These are phyloP conservation scores for Ceratobasidium sp. DNA, from an alignment of 1,284 basidiomycete species.

Conservation along the genomic window DNA sequence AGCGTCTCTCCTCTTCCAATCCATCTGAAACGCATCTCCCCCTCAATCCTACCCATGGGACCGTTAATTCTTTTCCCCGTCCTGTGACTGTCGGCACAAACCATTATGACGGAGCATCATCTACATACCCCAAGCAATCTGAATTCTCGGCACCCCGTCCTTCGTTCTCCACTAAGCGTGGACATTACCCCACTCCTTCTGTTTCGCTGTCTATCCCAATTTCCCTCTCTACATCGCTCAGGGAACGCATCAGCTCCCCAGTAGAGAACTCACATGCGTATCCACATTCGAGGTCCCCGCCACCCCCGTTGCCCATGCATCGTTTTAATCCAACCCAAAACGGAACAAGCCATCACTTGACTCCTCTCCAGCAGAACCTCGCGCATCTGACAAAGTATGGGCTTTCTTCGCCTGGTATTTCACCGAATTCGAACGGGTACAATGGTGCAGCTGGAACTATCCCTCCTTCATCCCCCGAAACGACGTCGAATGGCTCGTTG, in stretches of 20 bases:
- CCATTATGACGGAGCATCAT: conserved; percentile 26
- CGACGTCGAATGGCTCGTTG: conserved; percentile 29
- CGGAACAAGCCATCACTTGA: conserved; percentile 55
- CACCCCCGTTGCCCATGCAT: neutral
- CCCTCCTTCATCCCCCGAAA: conserved; percentile 17
- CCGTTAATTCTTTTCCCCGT: conserved; percentile 30
- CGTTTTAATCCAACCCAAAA: neutral
- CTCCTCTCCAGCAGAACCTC: conserved; percentile 75
- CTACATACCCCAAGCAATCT: conserved; percentile 30
- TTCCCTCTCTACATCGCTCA: conserved; percentile 29
- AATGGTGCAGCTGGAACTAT: neutral
- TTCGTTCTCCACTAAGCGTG: conserved; percentile 30
- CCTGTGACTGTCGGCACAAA: conserved; percentile 21
- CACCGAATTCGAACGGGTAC: neutral
- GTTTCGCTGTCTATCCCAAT: conserved; percentile 33
- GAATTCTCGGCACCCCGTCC: conserved; percentile 25
- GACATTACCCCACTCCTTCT: conserved; percentile 25
- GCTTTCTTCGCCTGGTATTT: conserved; percentile 73
- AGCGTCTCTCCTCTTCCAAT: conserved; percentile 60
- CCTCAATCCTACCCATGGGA: neutral
- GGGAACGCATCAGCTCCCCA: conserved; percentile 32
- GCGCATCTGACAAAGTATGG: conserved; percentile 80
- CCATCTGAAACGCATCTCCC: conserved; percentile 31
- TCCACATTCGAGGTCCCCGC: conserved; percentile 10
- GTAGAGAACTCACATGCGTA: conserved; percentile 1